phyloP scores from a whole-genome alignment of 2,329 filamentous ascomycete species.

The Lachnum nothofagi region DNA sequence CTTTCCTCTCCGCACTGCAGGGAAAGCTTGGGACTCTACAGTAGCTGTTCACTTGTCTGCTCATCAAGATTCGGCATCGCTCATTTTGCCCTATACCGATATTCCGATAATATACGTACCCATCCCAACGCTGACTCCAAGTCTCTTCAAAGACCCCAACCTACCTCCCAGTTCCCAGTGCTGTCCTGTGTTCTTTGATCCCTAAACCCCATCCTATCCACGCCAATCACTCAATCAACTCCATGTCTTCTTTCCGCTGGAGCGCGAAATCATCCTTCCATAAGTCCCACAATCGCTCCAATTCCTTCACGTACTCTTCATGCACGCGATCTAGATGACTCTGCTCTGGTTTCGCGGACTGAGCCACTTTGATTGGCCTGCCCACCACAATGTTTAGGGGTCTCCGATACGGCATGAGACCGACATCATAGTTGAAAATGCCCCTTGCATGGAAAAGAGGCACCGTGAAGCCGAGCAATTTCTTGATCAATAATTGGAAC shows the following conservation, averaged over 20 bases:
- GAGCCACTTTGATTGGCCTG: conserved; percentile 65
- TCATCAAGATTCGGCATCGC: too few species aligned
- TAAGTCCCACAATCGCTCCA: conserved; percentile 66
- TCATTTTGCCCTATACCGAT: too few species aligned
- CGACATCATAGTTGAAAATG: conserved; percentile 96
- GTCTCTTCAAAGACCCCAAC: not conserved
- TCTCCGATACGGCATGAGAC: conserved; percentile 86
- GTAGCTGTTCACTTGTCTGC: too few species aligned
- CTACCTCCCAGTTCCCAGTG: not conserved
- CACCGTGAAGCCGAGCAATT: conserved; percentile 83
- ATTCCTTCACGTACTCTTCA: conserved; percentile 68
- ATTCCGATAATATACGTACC: too few species aligned
- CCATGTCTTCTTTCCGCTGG: conserved; percentile 58
- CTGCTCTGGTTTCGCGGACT: conserved; percentile 59
- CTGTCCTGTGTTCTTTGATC: not conserved
- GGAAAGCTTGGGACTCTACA: too few species aligned
- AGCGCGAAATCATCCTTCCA: conserved; percentile 73
- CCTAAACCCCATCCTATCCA: not conserved
- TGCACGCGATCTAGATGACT: conserved; percentile 78
- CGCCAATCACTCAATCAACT: conserved; percentile 52
- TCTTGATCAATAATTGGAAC: conserved; percentile 78
- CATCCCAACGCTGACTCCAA: not conserved
- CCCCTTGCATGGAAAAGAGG: conserved; percentile 86
- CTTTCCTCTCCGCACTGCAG: too few species aligned
- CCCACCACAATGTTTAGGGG: conserved; percentile 88